These are phyloP conservation scores for Gonium pectorale DNA, from an alignment of 139 green algal genomes.

Conservation along the genomic window DNA sequence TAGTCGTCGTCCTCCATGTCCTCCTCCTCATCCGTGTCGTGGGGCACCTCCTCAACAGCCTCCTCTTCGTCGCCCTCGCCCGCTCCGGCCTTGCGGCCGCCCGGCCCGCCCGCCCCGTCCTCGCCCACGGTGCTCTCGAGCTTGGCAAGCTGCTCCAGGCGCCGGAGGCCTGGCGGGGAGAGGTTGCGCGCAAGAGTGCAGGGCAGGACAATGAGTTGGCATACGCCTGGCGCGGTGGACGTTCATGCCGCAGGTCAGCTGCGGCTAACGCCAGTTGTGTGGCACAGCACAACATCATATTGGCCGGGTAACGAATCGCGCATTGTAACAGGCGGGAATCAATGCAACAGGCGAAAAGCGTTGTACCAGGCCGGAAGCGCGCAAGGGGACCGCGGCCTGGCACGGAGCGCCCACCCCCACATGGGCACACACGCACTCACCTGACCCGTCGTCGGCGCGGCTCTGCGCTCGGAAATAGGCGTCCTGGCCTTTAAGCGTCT, in stretches of 20 bases:
- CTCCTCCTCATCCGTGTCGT: conserved; percentile 59
- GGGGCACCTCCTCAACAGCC: conserved; percentile 1
- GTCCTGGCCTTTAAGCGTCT: conserved; percentile 27
- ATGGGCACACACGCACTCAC: conserved; percentile 1
- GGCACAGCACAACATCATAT: too few relatives aligned
- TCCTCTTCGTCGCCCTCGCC: conserved; percentile 35
- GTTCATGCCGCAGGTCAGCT: too few relatives aligned
- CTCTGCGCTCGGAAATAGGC: conserved; percentile 22
- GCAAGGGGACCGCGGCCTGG: too few relatives aligned
- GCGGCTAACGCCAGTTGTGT: too few relatives aligned
- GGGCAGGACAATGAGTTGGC: too few relatives aligned
- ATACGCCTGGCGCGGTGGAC: too few relatives aligned
- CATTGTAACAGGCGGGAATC: too few relatives aligned
- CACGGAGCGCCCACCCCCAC: too few relatives aligned
- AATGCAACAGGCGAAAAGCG: too few relatives aligned
- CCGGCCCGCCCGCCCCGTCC: conserved; percentile 1
- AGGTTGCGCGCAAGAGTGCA: too few relatives aligned
- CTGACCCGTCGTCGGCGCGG: background rate
- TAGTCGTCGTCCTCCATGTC: conserved; percentile 62
- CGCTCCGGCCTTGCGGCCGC: background rate
- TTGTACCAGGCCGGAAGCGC: too few relatives aligned
- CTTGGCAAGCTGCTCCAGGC: conserved; percentile 44
- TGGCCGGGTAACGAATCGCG: too few relatives aligned
- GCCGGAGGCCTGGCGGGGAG: background rate
- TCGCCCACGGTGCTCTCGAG: conserved; percentile 24